phyloP scores from a whole-genome alignment of 2,329 filamentous ascomycete species.

The Dichotomopilus funicola region DNA sequence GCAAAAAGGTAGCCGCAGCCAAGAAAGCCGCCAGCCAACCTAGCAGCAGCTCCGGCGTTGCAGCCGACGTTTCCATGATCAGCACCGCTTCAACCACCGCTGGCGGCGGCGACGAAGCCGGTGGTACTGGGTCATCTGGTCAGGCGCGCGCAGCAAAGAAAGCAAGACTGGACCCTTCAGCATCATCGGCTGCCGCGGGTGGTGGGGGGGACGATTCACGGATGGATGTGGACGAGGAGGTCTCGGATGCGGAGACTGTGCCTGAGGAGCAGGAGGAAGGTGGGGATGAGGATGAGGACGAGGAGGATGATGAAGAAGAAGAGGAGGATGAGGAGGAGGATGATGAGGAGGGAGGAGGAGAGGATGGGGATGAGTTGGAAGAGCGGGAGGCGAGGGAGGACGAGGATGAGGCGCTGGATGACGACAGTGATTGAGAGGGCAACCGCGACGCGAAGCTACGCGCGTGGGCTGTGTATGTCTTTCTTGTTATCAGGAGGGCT shows the following conservation, averaged over 20 bases:
- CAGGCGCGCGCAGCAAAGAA: conserved; percentile 33
- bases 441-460: background rate
- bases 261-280: conserved; percentile 40
- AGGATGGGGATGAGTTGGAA: conserved; percentile 35
- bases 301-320: conserved; percentile 46
- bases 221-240: conserved; percentile 43
- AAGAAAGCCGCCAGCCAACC: conserved; percentile 39
- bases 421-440: conserved; percentile 47
- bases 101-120: conserved; percentile 15
- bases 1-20: conserved; percentile 61
- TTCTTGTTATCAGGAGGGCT: no score
- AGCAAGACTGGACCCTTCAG: conserved; percentile 30
- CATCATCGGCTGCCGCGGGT: conserved; percentile 24
- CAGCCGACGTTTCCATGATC: conserved; percentile 26
- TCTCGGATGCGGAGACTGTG: conserved; percentile 44
- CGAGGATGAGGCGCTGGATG: conserved; percentile 57
- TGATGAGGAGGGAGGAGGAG: conserved; percentile 53
- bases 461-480: background rate
- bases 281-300: conserved; percentile 37
- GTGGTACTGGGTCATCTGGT: conserved; percentile 7
- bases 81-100: conserved; percentile 30
- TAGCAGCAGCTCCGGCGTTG: conserved; percentile 17
- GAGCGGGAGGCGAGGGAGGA: conserved; percentile 33
- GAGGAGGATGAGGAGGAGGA: conserved; percentile 57
- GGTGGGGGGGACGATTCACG: conserved; percentile 30